Base-by-base conservation (phyloP, 345 rosid genomes). In the Syzygium aromaticum region DNA sequence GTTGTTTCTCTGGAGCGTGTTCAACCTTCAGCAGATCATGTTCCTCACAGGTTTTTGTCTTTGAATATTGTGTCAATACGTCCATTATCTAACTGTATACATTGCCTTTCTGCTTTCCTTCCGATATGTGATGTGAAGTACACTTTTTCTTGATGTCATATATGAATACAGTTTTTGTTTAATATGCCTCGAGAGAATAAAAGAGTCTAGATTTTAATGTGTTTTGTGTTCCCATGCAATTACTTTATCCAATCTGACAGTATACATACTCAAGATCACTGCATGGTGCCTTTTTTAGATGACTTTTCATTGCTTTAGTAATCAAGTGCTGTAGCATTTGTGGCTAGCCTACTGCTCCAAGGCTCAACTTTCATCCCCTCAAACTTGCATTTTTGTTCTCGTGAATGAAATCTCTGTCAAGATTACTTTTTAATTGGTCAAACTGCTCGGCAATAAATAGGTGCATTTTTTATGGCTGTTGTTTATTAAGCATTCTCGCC, bases 11-110 rank as follows among this genome's bases (percentile, higher is more conserved):
- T 97, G 91, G 98, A 97, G 89, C 93, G 98, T 51, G 98, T 97
- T 85, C 99, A 97, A 86, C 98, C 98, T 87, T 97, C 99, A 80
- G 94, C 97, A 11, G 99, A 95, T 91, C 98, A 97, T 84, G 97
- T 96, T 87, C 97, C 95, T 86, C 99, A 96, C 95, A 95, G 98
- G 99, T 97, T 52, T 54, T 85, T 38, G 51, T 33, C 73, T 11
- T 84, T 46, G 23, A 84, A 19, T 86, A 21, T 46, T 43, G 52
- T 13, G 40, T 63, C 67, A 14, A 52, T 82, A 54, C 25, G 46
- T 30, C 12, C 51, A 52, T 3, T 54, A 64, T 52, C 80, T 86
- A 28, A 33, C 49, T 54, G 63, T 46, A 82, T 22, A 12, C 33
- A 52, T 33, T 43, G 19, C 33, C 17, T 88, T 54, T 49, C 61